A percentile compares a stretch with the other conserved stretches of the same genome.
Evolutionary conservation across 2,329 filamentous ascomycete genomes (phyloP).

Genomic region (Periconia macrospinosa): DNA sequence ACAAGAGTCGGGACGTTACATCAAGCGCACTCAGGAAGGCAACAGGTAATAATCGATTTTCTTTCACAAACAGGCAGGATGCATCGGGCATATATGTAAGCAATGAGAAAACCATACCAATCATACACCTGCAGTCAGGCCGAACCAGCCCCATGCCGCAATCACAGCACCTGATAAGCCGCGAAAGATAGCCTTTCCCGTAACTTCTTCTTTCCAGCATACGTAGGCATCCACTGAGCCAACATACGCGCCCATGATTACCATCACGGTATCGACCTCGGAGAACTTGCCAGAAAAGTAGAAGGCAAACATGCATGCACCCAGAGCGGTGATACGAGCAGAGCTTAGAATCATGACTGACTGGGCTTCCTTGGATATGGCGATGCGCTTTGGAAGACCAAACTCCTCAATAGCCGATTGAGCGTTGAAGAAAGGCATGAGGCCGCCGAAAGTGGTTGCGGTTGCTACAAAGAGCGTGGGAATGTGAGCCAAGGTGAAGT

Average conservation of each 20-base stretch:
- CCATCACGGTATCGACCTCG: slow-evolving; percentile 20
- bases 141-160: slow-evolving; percentile 19
- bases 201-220: slow-evolving; percentile 23
- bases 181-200: slow-evolving; percentile 18
- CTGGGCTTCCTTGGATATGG: too few species aligned
- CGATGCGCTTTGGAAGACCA: slow-evolving; percentile 37
- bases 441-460: slow-evolving; percentile 34
- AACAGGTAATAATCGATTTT: too few species aligned
- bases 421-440: slow-evolving; percentile 39
- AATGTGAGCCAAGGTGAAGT: slow-evolving; percentile 32
- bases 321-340: slow-evolving; percentile 13
- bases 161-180: slow-evolving; percentile 18
- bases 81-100: too few species aligned
- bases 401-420: slow-evolving; percentile 37
- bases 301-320: slow-evolving; percentile 13
- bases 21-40: too few species aligned
- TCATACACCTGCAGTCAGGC: too few species aligned
- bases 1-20: too few species aligned
- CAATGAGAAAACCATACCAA: too few species aligned
- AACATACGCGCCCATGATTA: slow-evolving; percentile 10
- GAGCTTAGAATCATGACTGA: slow-evolving; percentile 28
- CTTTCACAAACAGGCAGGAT: too few species aligned
- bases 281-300: slow-evolving; percentile 21
- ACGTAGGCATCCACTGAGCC: slow-evolving; percentile 18
- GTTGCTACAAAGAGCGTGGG: slow-evolving; percentile 32